Base-by-base conservation (phyloP, 2,329 filamentous ascomycete genomes). In the Hortaea sp. region DNA sequence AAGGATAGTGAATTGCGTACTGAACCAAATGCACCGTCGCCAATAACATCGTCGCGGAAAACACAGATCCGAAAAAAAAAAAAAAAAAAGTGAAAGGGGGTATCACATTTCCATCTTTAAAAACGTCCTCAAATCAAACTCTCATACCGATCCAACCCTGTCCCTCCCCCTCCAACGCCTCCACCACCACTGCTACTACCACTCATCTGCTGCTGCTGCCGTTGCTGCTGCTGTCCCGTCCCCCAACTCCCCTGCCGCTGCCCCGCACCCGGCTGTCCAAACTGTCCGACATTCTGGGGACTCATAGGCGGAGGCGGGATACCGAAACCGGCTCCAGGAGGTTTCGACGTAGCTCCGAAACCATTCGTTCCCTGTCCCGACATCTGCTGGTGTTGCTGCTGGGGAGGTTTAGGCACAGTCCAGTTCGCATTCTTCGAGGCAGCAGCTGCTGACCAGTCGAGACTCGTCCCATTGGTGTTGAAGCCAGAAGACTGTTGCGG, bases 121-220 rank as follows among this genome's bases (percentile, higher is more conserved):
- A 20, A 20, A 20, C 20, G 20, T 20, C 20, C 20, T 56, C 52
- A 84, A 55, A 84, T 63, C 54, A 85, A 61, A 66, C 81, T 84
- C 63, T 81, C 76, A 53, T 84, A 85, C 66, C 80, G 81, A 63
- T 82, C 79, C 65, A 84, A 67, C 0, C 80, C 79, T 44, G 44
- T 49, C n/a, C 32, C 32, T 35, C 32, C 32, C n/a, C 32, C 32
- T 35, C 32, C 32, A 35, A n/a, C 32, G 7, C 9, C 32, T n/a
- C 32, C 32, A 35, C 9, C 32, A 9, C 32, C 32, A n/a, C 9
- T n/a, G 7, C n/a, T 35, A 9, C 9, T 35, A 35, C 32, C 32
- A 9, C 9, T 35, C 7, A 9, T n/a, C 32, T 35, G 55, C 45
- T 49, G 42, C 43, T 57, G 55, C 50, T 61, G 56, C 50, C 60